Conservation (phyloP, 805 yeast species). For the Wickerhamiella shivajii region DNA sequence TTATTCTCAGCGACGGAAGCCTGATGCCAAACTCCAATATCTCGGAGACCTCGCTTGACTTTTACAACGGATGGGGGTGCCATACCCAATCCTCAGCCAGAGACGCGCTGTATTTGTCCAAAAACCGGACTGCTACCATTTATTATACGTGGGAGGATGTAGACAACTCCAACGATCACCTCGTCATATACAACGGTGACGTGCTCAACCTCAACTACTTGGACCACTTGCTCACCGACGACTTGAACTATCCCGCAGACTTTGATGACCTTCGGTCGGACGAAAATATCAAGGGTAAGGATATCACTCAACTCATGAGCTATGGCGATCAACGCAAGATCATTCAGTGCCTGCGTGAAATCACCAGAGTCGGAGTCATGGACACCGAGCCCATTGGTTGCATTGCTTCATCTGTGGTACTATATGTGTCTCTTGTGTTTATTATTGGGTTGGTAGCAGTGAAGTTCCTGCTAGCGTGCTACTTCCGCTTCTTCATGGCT, state of each 20-base stretch:
- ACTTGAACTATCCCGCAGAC: conserved; percentile 55
- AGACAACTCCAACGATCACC: conserved; percentile 48
- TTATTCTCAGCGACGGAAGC: conserved; percentile 31
- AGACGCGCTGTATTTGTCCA: conserved; percentile 39
- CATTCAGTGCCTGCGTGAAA: conserved; percentile 74
- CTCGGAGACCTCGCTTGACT: conserved; percentile 27
- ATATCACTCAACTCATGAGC: conserved; percentile 60
- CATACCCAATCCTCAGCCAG: conserved; percentile 67
- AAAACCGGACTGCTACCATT: conserved; percentile 56
- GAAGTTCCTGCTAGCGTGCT: conserved; percentile 76
- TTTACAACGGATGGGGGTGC: conserved; percentile 81
- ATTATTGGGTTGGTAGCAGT: conserved; percentile 64
- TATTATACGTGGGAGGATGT: conserved; percentile 87
- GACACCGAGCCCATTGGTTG: conserved; percentile 90
- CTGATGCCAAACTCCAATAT: conserved; percentile 45
- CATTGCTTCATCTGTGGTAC: conserved; percentile 74
- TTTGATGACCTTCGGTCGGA: conserved; percentile 51
- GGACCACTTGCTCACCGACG: conserved; percentile 56
- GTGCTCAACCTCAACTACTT: conserved; percentile 71
- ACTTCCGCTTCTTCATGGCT: conserved; percentile 74
- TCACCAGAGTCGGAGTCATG: conserved; percentile 74
- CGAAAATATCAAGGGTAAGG: conserved; percentile 52
- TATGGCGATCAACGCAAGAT: conserved; percentile 51
- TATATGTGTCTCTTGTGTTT: conserved; percentile 67
- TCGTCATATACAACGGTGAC: conserved; percentile 79